Base-by-base conservation (phyloP, 805 yeast genomes). In the Cyberlindnera samutprakarnensis region DNA sequence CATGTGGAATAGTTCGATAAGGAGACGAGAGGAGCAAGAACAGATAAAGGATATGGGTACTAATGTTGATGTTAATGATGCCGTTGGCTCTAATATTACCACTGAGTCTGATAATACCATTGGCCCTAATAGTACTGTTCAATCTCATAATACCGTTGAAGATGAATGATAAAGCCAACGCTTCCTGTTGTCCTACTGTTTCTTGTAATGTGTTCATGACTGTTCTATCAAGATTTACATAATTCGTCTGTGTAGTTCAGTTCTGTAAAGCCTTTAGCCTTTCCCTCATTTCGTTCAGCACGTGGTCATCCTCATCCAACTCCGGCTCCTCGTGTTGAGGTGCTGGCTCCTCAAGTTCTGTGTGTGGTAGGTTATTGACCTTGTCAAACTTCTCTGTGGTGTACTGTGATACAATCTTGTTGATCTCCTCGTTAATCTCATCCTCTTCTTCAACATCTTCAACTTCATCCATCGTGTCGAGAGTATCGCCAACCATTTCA, bases 401-500 rank as follows among this genome's bases (percentile, higher is more conserved):
- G 47, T 65, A 58, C 38, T 62, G 62, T 14, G 64, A 59, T 25
- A 77, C 57, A 16, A 85, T 73, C 53, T 74, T 72, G 38, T 80
- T 74, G 14, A 85, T 78, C 46, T 70, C 75, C 14, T 69, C 72
- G 25, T 67, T 73, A 19, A 73, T 75, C 41, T 75, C 82, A 14
- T 77, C 79, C 34, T 82, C 90, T 25, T 66, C 66, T 33, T 71
- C 79, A 25, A 72, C 67, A 37, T 75, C 83, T 14, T 72, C 80
- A 29, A 70, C 79, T 19, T 78, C 85, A 14, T 70, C 78, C 36
- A 73, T 59, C 30, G 66, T 58, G 38, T 88, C 97, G 38, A 90
- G 65, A 40, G 84, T 76, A 51, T 92, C 99, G 36, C 83, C 86
- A 53, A 88, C 78, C 97, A 92, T 92, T 53, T 92, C 98, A 44